phyloP scores from a whole-genome alignment of 345 rosid species.

The Bretschneidera sinensis region DNA sequence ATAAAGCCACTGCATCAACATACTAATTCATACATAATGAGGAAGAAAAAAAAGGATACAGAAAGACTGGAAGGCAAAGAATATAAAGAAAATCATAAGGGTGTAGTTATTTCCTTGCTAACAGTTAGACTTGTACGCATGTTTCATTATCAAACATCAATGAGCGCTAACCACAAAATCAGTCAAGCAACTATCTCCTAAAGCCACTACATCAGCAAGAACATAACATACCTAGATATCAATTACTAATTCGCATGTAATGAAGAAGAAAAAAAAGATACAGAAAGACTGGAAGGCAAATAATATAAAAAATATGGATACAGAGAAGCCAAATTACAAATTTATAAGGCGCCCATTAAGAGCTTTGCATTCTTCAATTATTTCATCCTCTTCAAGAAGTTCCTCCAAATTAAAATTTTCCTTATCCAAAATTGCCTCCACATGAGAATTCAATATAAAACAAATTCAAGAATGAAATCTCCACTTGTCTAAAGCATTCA shows the following conservation, averaged over 20 bases:
- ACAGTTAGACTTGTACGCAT: too few species aligned
- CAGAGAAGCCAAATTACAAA: constrained; percentile 38
- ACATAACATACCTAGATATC: not conserved
- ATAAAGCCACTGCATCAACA: too few species aligned
- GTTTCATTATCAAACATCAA: not conserved
- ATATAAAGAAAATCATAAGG: too few species aligned
- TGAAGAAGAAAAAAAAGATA: constrained; percentile 1
- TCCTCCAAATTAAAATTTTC: constrained; percentile 79
- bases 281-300: not conserved
- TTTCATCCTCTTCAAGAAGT: constrained; percentile 95
- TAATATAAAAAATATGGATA: not conserved
- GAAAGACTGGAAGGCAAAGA: too few species aligned
- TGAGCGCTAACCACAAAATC: not conserved
- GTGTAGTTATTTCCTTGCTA: too few species aligned
- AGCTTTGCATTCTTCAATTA: constrained; percentile 97
- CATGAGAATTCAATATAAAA: constrained; percentile 31
- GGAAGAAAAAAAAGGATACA: too few species aligned
- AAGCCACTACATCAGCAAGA: not conserved
- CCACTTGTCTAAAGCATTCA: not conserved
- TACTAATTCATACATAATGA: too few species aligned
- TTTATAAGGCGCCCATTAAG: constrained; percentile 80
- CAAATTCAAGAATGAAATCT: not conserved
- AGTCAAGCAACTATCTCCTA: not conserved
- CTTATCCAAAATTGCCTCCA: constrained; percentile 90
- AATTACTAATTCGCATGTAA: not conserved